These are phyloP conservation scores for Stevia rebaudiana DNA, from an alignment of 140 eudicot species.

Conservation along the genomic window DNA sequence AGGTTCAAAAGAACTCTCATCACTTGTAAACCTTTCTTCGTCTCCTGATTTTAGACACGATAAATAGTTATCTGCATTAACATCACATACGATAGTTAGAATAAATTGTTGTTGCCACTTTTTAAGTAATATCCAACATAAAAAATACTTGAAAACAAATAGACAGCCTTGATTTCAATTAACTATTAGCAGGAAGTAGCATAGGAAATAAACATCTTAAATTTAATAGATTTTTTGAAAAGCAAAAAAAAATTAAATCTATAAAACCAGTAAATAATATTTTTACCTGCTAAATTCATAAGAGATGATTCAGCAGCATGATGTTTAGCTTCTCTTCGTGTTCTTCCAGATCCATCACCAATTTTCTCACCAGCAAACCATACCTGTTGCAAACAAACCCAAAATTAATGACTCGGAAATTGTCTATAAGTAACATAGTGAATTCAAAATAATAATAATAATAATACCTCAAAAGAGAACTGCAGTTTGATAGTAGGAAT, in stretches of 20 bases:
- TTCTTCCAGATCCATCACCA: constrained; percentile 68
- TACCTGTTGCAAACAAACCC: constrained; percentile 32
- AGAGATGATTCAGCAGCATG: constrained; percentile 78
- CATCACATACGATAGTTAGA: constrained; percentile 11
- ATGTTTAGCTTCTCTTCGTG: constrained; percentile 79
- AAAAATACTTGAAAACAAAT: neutral
- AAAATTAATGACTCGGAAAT: constrained; percentile 1
- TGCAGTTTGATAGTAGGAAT: constrained; percentile 48
- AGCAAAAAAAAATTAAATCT: neutral
- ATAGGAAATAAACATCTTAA: neutral
- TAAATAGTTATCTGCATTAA: constrained; percentile 61
- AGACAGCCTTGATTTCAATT: neutral
- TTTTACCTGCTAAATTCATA: constrained; percentile 73
- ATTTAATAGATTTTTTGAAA: neutral
- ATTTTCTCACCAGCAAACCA: constrained; percentile 83
- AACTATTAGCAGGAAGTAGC: neutral
- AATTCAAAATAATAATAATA: neutral
- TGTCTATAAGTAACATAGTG: neutral
- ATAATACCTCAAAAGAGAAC: constrained; percentile 76
- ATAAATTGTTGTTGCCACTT: neutral
- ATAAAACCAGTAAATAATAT: constrained; percentile 3
- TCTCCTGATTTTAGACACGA: constrained; percentile 46
- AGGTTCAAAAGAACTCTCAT: constrained; percentile 40
- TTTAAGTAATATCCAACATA: neutral
- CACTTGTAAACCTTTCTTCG: constrained; percentile 46